Percentiles rank a stretch among this genome's conserved stretches.
These are phyloP conservation scores for Picea glauca DNA, from an alignment of 75 land plant genomes.

Conservation along the genomic window DNA sequence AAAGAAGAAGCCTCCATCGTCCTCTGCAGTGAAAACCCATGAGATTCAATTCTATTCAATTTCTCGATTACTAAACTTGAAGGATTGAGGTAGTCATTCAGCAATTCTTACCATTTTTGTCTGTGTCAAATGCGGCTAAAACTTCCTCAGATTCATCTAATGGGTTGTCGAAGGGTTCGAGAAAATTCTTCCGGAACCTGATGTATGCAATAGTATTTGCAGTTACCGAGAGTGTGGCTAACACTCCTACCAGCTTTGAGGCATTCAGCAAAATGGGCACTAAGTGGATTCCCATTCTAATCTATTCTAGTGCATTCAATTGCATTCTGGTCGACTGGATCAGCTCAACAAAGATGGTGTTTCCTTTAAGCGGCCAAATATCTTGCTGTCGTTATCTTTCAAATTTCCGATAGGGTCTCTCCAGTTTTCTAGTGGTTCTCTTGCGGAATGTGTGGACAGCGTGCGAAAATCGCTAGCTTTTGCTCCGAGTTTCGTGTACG, in stretches of 20 bases:
- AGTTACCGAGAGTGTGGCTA: slow-evolving; percentile 64
- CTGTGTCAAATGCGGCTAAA: slow-evolving; percentile 65
- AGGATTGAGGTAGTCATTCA: background rate
- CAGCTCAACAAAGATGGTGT: too few species aligned
- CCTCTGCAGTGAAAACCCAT: slow-evolving; percentile 23
- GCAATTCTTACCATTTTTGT: slow-evolving; percentile 21
- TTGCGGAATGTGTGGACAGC: too few species aligned
- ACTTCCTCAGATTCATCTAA: slow-evolving; percentile 69
- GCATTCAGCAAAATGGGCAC: slow-evolving; percentile 19
- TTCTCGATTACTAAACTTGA: background rate
- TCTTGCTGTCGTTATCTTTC: too few species aligned
- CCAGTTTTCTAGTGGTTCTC: too few species aligned
- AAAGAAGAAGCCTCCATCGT: slow-evolving; percentile 84
- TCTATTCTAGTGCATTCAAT: too few species aligned
- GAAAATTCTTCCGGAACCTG: slow-evolving; percentile 52
- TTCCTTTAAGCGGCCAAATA: too few species aligned
- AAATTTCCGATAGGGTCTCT: too few species aligned
- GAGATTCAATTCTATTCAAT: background rate
- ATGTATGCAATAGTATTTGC: slow-evolving; percentile 75
- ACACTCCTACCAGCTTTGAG: slow-evolving; percentile 72
- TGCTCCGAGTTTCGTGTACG: too few species aligned
- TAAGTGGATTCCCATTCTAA: too few species aligned
- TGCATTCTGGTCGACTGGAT: too few species aligned
- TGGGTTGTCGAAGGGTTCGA: slow-evolving; percentile 57
- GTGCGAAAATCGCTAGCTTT: too few species aligned